phyloP scores from a whole-genome alignment of 768 basidiomycete genomes.

The Trichaptum fuscoviolaceum region DNA sequence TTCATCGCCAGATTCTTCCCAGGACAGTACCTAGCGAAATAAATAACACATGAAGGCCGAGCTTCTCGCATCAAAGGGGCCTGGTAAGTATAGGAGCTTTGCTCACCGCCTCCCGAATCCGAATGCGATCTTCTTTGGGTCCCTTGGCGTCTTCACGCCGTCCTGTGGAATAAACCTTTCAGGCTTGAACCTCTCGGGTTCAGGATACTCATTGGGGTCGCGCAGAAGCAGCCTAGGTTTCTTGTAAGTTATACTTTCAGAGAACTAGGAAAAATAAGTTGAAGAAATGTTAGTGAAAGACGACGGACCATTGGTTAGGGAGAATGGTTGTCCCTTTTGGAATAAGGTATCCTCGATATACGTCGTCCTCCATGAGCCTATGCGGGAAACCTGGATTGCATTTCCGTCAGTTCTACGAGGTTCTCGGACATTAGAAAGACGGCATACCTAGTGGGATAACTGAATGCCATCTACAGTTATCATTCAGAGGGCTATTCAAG shows the following conservation, averaged over 20 bases:
- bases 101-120: slow-evolving; percentile 5
- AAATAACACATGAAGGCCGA: neutral
- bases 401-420: neutral
- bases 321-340: slow-evolving; percentile 25
- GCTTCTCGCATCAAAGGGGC: neutral
- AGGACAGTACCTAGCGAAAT: neutral
- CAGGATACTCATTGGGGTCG: slow-evolving; percentile 6
- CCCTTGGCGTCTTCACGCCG: neutral
- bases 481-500: neutral
- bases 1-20: neutral
- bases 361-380: slow-evolving; percentile 24
- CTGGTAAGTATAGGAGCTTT: neutral
- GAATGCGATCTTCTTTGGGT: slow-evolving; percentile 5
- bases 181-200: slow-evolving; percentile 7
- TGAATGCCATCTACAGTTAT: neutral
- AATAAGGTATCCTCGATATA: slow-evolving; percentile 25
- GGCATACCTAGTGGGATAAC: neutral
- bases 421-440: neutral
- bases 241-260: neutral
- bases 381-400: slow-evolving; percentile 18
- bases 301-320: slow-evolving; percentile 20
- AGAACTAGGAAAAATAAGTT: neutral
- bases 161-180: slow-evolving; percentile 10
- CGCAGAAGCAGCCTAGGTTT: slow-evolving; percentile 4
- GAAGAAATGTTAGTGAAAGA: neutral